Base-by-base conservation (phyloP, 2,329 filamentous ascomycete species). In the Trichophyton simii region DNA sequence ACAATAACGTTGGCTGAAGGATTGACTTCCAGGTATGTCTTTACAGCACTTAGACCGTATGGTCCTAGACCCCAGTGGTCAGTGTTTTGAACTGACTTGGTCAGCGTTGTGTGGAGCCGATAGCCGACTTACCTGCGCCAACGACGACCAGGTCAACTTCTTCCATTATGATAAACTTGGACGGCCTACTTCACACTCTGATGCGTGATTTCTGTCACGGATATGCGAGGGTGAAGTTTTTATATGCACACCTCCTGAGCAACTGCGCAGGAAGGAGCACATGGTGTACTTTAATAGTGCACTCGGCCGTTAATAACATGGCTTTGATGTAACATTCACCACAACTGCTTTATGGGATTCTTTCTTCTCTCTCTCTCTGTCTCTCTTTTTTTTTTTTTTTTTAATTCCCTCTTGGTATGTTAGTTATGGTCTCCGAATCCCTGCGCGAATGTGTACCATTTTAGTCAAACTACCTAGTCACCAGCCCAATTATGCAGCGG, bases 41-140 rank as follows among this genome's bases (percentile, higher is more conserved):
- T 86, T 57, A 85, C 82, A 20, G 80, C 78, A 1, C 78, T 80
- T 36, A 88, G 75, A 22, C 86, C 86, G 68, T 76, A 78, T 20
- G 57, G 9, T n/a, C 62, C 62, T 63, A 34, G 6, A 22, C 75
- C 75, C 78, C 34, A 62, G 80, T 80, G 75, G 64, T 52, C 36
- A 48, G 57, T 31, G 5, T 31, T 38, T 54, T 41, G 15, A 60
- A 50, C 46, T 48, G 36, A 18, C 42, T 34, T 55, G 52, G 38
- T 15, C 22, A 60, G n/a, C 34, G 11, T 38, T 13, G 41, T 18
- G 6, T 9, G 9, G 8, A 38, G 13, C 38, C 1, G 34, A 38
- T 13, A 38, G 42, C 42, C 25, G 42, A 58, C 78, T 71, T 72
- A 83, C 82, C 82, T 38, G 82, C 80, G 36, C 74, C 74, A 59